Conservation (phyloP, 306 rosid genomes). For the Inga leiocalycina region DNA sequence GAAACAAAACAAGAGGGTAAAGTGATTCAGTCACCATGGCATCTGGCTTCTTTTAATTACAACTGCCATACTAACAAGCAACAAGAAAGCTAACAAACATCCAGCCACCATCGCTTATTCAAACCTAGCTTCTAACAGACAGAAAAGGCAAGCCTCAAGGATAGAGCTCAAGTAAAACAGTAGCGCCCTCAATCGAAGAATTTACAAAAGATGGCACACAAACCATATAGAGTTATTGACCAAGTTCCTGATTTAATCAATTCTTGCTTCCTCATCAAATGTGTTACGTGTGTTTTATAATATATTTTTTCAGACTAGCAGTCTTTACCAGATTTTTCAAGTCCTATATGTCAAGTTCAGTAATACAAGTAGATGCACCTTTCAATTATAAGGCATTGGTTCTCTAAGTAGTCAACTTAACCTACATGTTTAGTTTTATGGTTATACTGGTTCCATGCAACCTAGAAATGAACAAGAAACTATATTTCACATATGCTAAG, state of each 20-base stretch:
- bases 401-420: no score
- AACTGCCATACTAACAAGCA: constrained; percentile 11
- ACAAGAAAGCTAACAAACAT: constrained; percentile 24
- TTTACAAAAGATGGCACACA: constrained; percentile 8
- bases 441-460: no score
- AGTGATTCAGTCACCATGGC: constrained; percentile 33
- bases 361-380: no score
- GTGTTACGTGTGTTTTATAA: neutral
- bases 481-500: no score
- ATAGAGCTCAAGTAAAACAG: constrained; percentile 24
- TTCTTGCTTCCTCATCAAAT: neutral
- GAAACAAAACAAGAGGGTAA: constrained; percentile 39
- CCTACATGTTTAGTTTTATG: no score
- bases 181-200: neutral
- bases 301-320: no score
- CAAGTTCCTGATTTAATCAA: constrained; percentile 23
- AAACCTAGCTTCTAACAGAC: neutral
- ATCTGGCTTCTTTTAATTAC: constrained; percentile 5
- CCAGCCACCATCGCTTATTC: neutral
- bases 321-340: no score
- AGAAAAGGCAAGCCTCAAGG: constrained; percentile 3
- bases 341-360: no score
- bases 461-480: no score
- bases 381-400: no score
- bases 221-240: constrained; percentile 2